Evolutionary conservation across 495 filamentous ascomycete genomes (phyloP).

Genomic region (Talaromyces nanjingensis): DNA sequence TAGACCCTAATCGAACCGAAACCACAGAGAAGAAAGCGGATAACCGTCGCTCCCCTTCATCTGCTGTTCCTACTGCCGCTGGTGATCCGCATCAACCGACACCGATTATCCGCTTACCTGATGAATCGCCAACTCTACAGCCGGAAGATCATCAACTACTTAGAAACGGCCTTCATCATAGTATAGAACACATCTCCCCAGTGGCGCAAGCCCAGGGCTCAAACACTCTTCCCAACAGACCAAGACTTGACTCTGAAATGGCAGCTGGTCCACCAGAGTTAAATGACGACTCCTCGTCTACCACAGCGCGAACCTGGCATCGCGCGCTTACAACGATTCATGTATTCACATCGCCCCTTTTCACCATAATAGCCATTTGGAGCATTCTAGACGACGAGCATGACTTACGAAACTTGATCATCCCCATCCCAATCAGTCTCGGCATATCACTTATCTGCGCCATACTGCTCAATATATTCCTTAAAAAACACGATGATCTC

Average conservation of each 20-base stretch:
- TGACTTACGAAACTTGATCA: conserved; percentile 45
- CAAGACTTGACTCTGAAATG: conserved; percentile 36
- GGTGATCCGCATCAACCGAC: conserved; percentile 15
- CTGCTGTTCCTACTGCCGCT: conserved; percentile 16
- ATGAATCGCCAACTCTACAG: conserved; percentile 34
- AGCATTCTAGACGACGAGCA: conserved; percentile 54
- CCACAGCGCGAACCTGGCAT: conserved; percentile 60
- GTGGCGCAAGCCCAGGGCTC: neutral
- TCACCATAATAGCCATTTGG: conserved; percentile 72
- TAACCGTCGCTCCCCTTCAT: neutral
- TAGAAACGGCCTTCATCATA: neutral
- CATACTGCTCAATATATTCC: conserved; percentile 54
- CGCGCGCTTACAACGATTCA: conserved; percentile 84
- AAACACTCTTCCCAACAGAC: conserved; percentile 14
- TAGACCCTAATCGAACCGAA: conserved; percentile 58
- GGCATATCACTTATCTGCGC: conserved; percentile 62
- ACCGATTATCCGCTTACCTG: conserved; percentile 32
- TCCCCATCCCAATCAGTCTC: conserved; percentile 61
- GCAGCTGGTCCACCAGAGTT: conserved; percentile 21
- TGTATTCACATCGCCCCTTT: conserved; percentile 80
- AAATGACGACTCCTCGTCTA: conserved; percentile 16
- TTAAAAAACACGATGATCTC: conserved; percentile 30
- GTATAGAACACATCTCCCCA: neutral
- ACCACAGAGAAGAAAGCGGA: conserved; percentile 28
- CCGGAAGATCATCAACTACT: conserved; percentile 15